phyloP scores from a whole-genome alignment of 73 alveolate species.

The Uronychia setigera region DNA sequence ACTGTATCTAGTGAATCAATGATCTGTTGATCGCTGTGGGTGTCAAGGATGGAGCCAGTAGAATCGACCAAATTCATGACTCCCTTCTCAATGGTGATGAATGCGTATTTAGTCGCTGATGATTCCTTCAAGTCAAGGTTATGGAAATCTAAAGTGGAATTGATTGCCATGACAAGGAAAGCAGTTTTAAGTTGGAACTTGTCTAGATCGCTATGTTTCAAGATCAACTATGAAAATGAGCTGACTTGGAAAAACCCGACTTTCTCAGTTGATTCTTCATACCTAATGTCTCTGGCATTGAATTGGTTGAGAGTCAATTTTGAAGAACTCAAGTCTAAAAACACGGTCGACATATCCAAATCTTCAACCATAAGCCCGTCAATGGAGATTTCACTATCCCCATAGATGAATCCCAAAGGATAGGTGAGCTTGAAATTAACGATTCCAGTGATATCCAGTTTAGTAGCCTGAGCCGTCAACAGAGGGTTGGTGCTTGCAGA shows the following conservation, averaged over 20 bases:
- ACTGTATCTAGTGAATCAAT: too few relatives aligned
- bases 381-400: background rate
- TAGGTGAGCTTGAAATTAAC: background rate
- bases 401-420: background rate
- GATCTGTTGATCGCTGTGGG: too few relatives aligned
- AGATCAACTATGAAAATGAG: background rate
- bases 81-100: too few relatives aligned
- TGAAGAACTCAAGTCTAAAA: background rate
- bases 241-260: background rate
- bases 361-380: background rate
- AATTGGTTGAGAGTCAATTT: background rate
- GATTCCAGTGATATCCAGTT: background rate
- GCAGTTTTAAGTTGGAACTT: background rate
- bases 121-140: background rate
- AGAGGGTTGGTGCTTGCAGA: background rate
- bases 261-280: background rate
- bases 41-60: too few relatives aligned
- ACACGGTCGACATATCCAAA: too few relatives aligned
- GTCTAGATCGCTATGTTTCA: background rate
- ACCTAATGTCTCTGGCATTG: background rate
- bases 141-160: background rate
- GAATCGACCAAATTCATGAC: too few relatives aligned
- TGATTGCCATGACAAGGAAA: background rate
- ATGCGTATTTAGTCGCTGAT: too few relatives aligned
- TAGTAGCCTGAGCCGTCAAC: background rate